Evolutionary conservation across 257 asterid genomes (phyloP), one percentile per base, ranked within the genome.

Genomic region (Ballota nigra): DNA sequence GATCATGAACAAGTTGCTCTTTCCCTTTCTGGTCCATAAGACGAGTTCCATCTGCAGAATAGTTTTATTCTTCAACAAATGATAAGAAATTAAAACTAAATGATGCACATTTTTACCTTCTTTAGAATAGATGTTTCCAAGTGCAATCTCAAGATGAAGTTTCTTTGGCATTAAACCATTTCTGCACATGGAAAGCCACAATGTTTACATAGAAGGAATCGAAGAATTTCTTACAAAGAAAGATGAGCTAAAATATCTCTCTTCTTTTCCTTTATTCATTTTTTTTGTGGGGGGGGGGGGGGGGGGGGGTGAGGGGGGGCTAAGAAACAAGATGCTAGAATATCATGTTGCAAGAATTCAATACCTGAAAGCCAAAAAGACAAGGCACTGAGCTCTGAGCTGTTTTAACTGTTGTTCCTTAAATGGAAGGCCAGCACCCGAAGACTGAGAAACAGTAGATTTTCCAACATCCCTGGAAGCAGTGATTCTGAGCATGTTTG

Each of bases 341-440:
- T 22, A 24, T 24, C 11, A 8, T 47, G 23, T 56, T 55, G 38
- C 34, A 36, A 26, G 58, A 15, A 31, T 69, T 26, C 71, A 71
- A 71, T 66, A 94, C 99, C 99, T 89, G 81, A 95, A 89, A 72
- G 99, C 92, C 82, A 95, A 83, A 83, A 95, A 95, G 73, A 95
- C 99, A 76, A 95, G 99, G 70, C 99, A 95, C 82, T 95, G 99
- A 13, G 99, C 99, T 78, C 99, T 86, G 79, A 95, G 98, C 85
- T 95, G 98, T 70, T 92, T 95, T 79, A 95, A 82, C 63, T 95
- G 99, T 45, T 95, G 99, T 57, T 95, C 99, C 74, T 88, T 92
- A 71, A 95, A 95, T 28, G 95, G 98, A 80, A 85, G 73, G 77
- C 85, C 81, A 70, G 89, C 72, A 74, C 72, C 75, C 49, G 92